phyloP scores from a whole-genome alignment of 306 rosid genomes.

The Corylus avellana region DNA sequence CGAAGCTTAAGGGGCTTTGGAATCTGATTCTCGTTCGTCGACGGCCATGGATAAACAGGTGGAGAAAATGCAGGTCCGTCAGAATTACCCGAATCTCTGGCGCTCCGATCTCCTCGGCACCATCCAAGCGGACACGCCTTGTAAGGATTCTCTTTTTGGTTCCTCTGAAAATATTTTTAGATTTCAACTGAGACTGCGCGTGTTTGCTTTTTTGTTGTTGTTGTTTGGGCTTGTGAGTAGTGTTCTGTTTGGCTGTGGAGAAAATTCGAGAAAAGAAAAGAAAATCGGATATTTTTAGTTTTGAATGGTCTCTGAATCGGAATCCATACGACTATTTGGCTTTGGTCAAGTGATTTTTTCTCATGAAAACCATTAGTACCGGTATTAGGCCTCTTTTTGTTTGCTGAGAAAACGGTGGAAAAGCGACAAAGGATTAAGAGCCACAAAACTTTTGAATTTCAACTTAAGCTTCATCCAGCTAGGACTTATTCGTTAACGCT shows the following conservation, averaged over 20 bases:
- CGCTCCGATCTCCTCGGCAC: conserved; percentile 66
- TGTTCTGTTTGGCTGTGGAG: background rate
- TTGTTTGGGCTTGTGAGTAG: background rate
- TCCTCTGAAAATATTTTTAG: background rate
- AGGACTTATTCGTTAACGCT: background rate
- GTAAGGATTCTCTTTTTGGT: conserved; percentile 35
- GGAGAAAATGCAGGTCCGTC: conserved; percentile 81
- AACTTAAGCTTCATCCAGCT: background rate
- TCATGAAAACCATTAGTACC: background rate
- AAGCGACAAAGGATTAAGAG: background rate
- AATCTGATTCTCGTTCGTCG: background rate
- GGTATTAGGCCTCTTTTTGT: background rate
- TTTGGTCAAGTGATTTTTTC: background rate
- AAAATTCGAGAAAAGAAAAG: background rate
- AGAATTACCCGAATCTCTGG: conserved; percentile 80
- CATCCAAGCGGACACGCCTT: conserved; percentile 65
- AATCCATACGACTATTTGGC: background rate
- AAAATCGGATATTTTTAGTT: background rate
- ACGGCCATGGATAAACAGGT: conserved; percentile 26
- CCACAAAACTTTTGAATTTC: background rate
- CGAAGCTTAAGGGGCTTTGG: background rate
- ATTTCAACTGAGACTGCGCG: background rate
- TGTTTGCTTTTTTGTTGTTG: background rate
- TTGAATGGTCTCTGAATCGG: background rate
- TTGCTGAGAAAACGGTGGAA: background rate